Base-by-base conservation (phyloP, 306 rosid species). In the Dalbergia oliveri region DNA sequence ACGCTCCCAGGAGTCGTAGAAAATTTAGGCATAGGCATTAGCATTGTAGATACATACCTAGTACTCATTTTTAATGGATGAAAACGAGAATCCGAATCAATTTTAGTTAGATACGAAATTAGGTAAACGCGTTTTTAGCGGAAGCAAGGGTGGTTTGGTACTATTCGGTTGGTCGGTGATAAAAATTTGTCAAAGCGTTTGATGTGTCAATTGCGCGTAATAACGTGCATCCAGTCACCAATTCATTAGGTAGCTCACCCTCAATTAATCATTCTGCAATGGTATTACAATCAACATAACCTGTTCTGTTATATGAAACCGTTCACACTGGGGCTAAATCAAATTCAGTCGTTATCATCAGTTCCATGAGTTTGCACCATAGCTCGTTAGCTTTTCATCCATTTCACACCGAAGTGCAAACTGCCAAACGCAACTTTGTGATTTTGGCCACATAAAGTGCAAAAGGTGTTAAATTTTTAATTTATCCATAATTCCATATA, bases 151-250 rank as follows among this genome's bases (percentile, higher is more conserved):
- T 18, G 66, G 31, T 54, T 66, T 5, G 4, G 56, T 43, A 21
- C 12, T 11, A 47, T 70, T 71, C 5, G 50, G 34, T 26, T 31
- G 56, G 82, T 56, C 79, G 64, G 82, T 44, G 76, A 57, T 19
- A 11, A 19, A 49, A 56, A 0, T 21, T 54, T 35, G 67, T 23
- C 67, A 33, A 2, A 8, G 77, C 7, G 60, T 78, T 16, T 69
- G 51, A 60, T 31, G 62, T 53, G 74, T 71, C 74, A 35, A 63
- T 19, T 63, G 57, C 86, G 75, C 67, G 79, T 72, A 58, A 45
- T 18, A 41, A 3, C 9, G 31, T 0, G 69, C 11, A 59, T 33
- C 21, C 68, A 56, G 44, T 4, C 18, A 33, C 10, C 79, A 33
- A 9, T 33, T 53, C 31, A 23, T 37, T 35, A 15, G 64, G 63